Conservation (phyloP, 1,139 yeast species). For the Hansenula sp. region DNA sequence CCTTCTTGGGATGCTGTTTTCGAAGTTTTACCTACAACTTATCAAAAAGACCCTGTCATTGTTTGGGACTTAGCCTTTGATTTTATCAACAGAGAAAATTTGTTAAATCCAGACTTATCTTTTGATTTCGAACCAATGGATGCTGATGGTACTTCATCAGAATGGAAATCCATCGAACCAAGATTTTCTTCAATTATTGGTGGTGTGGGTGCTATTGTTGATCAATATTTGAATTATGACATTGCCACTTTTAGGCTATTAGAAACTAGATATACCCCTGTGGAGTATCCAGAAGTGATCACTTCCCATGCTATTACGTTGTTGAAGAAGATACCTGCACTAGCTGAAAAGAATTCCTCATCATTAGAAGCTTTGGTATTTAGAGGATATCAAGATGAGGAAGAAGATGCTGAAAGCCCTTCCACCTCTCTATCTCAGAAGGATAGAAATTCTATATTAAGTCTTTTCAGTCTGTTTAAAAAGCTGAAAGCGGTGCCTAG, state of each 20-base stretch:
- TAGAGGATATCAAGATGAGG: constrained; percentile 26
- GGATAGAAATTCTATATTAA: constrained; percentile 59
- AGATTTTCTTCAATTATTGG: background rate
- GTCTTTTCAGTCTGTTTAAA: constrained; percentile 61
- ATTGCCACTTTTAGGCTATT: background rate
- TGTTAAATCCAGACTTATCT: background rate
- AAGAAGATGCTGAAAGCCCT: constrained; percentile 28
- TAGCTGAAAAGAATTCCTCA: constrained; percentile 63
- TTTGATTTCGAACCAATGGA: constrained; percentile 10
- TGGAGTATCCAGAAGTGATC: constrained; percentile 32
- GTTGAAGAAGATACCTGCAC: constrained; percentile 49
- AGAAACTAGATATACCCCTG: constrained; percentile 9
- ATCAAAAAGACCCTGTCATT: constrained; percentile 37
- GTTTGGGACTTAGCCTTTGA: constrained; percentile 56
- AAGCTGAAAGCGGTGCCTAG: constrained; percentile 53
- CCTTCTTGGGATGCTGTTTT: constrained; percentile 82
- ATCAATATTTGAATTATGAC: background rate
- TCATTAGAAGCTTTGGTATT: constrained; percentile 56
- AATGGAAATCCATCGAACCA: background rate
- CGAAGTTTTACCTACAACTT: constrained; percentile 51
- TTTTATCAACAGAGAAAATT: constrained; percentile 27
- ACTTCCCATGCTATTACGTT: constrained; percentile 48
- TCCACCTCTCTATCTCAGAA: constrained; percentile 47
- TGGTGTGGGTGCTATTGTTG: background rate
- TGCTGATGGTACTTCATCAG: background rate